A percentile compares a stretch with the other conserved stretches of the same genome.
Evolutionary conservation across 2,329 filamentous ascomycete species (phyloP).

Genomic region (Talaromyces pinophilus): DNA sequence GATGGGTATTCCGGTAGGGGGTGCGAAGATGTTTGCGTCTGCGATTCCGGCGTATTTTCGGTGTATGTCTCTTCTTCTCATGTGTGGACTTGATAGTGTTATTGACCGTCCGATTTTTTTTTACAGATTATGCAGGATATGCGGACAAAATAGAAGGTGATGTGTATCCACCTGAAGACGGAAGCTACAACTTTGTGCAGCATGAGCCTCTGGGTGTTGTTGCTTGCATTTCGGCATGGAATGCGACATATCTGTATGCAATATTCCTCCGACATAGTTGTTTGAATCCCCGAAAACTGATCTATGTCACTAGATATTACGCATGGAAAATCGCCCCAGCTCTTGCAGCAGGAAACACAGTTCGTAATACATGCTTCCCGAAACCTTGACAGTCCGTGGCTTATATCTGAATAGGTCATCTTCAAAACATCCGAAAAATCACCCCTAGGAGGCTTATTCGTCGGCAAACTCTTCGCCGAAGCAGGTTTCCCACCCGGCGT

Average conservation of each 20-base stretch:
- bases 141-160: constrained; percentile 56
- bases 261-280: not conserved
- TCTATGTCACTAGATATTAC: not conserved
- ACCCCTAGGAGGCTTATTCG: constrained; percentile 40
- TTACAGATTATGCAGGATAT: constrained; percentile 42
- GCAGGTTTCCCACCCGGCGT: constrained; percentile 51
- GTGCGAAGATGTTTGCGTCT: not conserved
- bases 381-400: not conserved
- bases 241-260: constrained; percentile 31
- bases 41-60: constrained; percentile 10
- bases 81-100: not conserved
- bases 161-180: constrained; percentile 27
- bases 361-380: not conserved
- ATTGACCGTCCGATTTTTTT: not conserved
- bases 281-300: not conserved
- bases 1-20: constrained; percentile 45
- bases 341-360: constrained; percentile 48
- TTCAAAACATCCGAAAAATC: constrained; percentile 51
- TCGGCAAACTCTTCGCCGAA: constrained; percentile 41
- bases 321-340: constrained; percentile 46
- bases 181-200: constrained; percentile 25
- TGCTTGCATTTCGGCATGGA: constrained; percentile 27
- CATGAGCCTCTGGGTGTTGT: constrained; percentile 26
- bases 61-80: not conserved
- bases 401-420: constrained; percentile 32